Evolutionary conservation across 805 yeast species (phyloP).

Genomic region (Kuraishia cidri): DNA sequence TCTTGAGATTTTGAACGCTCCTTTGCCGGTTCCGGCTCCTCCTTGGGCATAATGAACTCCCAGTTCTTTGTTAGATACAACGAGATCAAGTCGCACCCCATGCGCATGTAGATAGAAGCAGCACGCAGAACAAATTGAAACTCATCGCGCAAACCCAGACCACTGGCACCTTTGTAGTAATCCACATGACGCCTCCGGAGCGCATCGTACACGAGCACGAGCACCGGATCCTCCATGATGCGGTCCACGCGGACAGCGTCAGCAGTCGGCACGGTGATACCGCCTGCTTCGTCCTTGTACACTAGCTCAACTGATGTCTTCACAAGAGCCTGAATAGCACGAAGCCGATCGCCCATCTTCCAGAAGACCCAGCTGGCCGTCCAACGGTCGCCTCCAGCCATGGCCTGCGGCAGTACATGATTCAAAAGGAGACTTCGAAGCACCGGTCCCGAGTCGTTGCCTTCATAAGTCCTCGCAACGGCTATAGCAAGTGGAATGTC

Average conservation of each 20-base stretch:
- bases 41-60: conserved; percentile 34
- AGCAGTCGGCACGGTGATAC: background rate
- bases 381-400: conserved; percentile 70
- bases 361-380: conserved; percentile 72
- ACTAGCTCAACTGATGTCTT: conserved; percentile 36
- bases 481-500: conserved; percentile 74
- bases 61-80: conserved; percentile 56
- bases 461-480: conserved; percentile 68
- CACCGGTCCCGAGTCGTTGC: conserved; percentile 47
- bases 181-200: conserved; percentile 44
- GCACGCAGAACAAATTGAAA: conserved; percentile 53
- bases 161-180: conserved; percentile 40
- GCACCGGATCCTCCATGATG: conserved; percentile 65
- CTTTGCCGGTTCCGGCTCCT: background rate
- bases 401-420: conserved; percentile 46
- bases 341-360: conserved; percentile 40
- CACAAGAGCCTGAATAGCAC: conserved; percentile 58
- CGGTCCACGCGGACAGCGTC: background rate
- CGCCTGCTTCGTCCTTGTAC: conserved; percentile 10
- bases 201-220: conserved; percentile 54
- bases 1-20: background rate
- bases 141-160: conserved; percentile 38
- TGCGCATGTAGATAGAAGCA: conserved; percentile 60
- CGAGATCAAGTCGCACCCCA: conserved; percentile 87
- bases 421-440: conserved; percentile 37